These are phyloP conservation scores for Adansonia grandidieri DNA, from an alignment of 441 rosid species.

Conservation along the genomic window DNA sequence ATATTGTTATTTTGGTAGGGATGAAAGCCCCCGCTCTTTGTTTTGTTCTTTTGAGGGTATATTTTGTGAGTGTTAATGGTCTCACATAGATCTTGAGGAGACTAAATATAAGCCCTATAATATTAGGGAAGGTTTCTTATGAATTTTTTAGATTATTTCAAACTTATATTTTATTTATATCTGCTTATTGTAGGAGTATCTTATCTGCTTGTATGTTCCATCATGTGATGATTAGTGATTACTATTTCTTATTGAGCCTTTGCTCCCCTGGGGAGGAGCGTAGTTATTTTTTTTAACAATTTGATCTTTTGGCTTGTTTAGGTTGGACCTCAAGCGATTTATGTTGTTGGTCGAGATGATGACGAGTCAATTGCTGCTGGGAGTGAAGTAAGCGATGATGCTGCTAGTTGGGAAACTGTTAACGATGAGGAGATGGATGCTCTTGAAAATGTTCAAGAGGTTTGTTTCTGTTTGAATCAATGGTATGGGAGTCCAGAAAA, in stretches of 20 bases:
- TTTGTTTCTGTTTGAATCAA: conserved; percentile 47
- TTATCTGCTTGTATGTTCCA: conserved; percentile 5
- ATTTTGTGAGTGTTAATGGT: neutral
- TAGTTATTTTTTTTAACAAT: conserved; percentile 28
- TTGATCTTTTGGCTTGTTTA: conserved; percentile 41
- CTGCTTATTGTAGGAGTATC: neutral
- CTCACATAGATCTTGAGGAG: neutral
- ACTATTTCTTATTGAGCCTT: neutral
- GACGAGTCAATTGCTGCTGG: conserved; percentile 81
- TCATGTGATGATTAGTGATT: conserved; percentile 7
- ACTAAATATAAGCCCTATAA: conserved; percentile 11
- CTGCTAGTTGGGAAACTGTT: conserved; percentile 98
- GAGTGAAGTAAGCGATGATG: conserved; percentile 84
- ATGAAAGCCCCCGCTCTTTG: neutral
- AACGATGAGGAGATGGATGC: conserved; percentile 71
- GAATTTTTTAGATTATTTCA: neutral
- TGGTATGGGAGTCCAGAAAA: neutral
- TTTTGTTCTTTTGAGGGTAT: conserved; percentile 16
- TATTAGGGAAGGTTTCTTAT: neutral
- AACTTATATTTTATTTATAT: neutral
- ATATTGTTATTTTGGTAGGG: neutral
- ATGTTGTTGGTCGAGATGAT: conserved; percentile 93
- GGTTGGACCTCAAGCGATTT: conserved; percentile 99
- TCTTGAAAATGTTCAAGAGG: conserved; percentile 69
- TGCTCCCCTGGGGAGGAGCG: conserved; percentile 21